Evolutionary conservation across 345 rosid species (phyloP), one percentile per base, ranked within the genome.

Genomic region (Murraya koenigii): DNA sequence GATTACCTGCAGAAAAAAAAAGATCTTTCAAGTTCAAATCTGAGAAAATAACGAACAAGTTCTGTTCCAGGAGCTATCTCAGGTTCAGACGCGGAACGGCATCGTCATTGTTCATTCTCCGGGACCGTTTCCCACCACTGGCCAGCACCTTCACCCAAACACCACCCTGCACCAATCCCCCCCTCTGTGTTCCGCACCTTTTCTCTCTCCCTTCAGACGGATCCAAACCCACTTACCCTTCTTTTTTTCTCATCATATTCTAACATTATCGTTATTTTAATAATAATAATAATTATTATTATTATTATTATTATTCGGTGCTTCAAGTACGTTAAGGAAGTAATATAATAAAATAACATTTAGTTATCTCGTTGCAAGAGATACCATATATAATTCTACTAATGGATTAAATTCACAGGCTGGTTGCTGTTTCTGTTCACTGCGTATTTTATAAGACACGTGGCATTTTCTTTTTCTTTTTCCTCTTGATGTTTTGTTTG

Each of bases 201-300:
- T 30, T 66, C 74, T 22, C 78, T 65, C 80, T 74, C 89, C 76
- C 89, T 82, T 64, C 65, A 87, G 80, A 67, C 86, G 86, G 87
- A 87, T 87, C 90, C 88, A 81, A 77, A 59, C 33, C 36, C 15
- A 13, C 62, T 62, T 69, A 22, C 8, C 30, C 30, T 66, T 67
- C 58, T 58, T 28, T 77, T 77, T 41, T 67, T 19, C 56, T 56
- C 44, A 15, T 70, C 70, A 4, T 44, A 59, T 26, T 52, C 33
- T 30, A 69, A 69, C 36, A 26, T 55, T 5, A 5, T 44, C 49
- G 15, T 10, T 33, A 1, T 68, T 74, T 44, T 17, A 7, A n/a
- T 56, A 3, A n/a, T 55, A 4, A 38, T 26, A 17, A 35, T 71
- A 22, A 13, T 55, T 30, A 30, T 1, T 30, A 30, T 1, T 30